Evolutionary conservation across 495 filamentous ascomycete genomes (phyloP).

Genomic region (Annulohypoxylon nitens): DNA sequence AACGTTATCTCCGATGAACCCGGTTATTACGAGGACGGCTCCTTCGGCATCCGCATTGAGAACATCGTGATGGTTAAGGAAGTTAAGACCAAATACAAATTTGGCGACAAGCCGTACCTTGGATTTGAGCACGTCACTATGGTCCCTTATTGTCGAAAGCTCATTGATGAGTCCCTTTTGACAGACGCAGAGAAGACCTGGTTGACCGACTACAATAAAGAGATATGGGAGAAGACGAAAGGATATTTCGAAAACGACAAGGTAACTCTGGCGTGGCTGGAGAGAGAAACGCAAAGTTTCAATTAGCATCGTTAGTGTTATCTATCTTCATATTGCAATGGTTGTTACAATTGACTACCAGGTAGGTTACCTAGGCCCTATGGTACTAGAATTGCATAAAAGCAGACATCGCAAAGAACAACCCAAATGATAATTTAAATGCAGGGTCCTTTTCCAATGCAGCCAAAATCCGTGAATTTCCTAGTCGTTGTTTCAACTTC

Average conservation of each 20-base stretch:
- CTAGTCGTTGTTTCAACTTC: constrained; percentile 53
- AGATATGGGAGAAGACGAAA: constrained; percentile 86
- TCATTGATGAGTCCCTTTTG: constrained; percentile 82
- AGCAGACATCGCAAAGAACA: constrained; percentile 81
- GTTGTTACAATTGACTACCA: not conserved
- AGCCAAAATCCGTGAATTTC: constrained; percentile 68
- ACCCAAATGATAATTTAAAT: constrained; percentile 83
- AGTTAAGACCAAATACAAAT: constrained; percentile 84
- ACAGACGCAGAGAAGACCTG: constrained; percentile 83
- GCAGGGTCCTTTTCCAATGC: constrained; percentile 75
- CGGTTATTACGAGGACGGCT: constrained; percentile 97
- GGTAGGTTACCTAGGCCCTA: constrained; percentile 3
- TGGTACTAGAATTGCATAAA: constrained; percentile 71
- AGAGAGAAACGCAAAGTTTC: constrained; percentile 80
- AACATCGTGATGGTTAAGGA: constrained; percentile 93
- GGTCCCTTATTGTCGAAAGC: constrained; percentile 90
- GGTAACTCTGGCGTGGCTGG: constrained; percentile 80
- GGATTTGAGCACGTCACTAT: constrained; percentile 98
- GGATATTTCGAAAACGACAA: constrained; percentile 81
- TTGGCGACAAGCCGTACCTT: constrained; percentile 93
- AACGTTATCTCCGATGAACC: constrained; percentile 97
- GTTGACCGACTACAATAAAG: constrained; percentile 87
- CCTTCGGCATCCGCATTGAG: constrained; percentile 98
- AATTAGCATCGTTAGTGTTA: not conserved
- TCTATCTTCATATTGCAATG: constrained; percentile 11